Evolutionary conservation across 129 eudicot species (phyloP).

Genomic region (Cynara cardunculus): DNA sequence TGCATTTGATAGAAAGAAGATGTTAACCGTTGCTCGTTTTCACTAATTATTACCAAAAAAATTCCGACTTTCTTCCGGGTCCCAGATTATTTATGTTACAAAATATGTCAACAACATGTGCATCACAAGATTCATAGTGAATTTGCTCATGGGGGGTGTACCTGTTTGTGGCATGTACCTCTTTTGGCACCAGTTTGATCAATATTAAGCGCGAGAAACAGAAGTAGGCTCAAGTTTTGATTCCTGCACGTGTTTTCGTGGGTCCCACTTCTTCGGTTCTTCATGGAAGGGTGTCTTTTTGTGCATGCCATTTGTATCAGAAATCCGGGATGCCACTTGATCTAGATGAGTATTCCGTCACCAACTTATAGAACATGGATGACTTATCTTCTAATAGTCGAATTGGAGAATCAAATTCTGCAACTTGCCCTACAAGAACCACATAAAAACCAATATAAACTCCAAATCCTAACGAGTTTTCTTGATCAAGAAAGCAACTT

Average conservation of each 20-base stretch:
- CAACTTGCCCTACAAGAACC: constrained; percentile 67
- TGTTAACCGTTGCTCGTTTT: constrained; percentile 18
- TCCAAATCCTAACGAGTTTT: background rate
- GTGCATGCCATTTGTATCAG: constrained; percentile 19
- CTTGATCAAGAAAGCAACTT: background rate
- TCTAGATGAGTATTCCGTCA: constrained; percentile 77
- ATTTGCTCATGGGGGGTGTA: constrained; percentile 24
- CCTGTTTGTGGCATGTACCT: constrained; percentile 15
- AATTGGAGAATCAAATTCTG: constrained; percentile 81
- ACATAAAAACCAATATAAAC: background rate
- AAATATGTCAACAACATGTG: constrained; percentile 33
- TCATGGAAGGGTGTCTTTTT: constrained; percentile 2
- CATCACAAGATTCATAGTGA: constrained; percentile 22
- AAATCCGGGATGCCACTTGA: constrained; percentile 62
- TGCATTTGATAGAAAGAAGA: constrained; percentile 22
- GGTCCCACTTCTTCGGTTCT: constrained; percentile 22
- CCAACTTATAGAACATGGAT: constrained; percentile 82
- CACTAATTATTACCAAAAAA: constrained; percentile 30
- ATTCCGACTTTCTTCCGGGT: constrained; percentile 17
- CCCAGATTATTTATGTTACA: constrained; percentile 51
- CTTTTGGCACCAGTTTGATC: constrained; percentile 15
- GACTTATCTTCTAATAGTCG: constrained; percentile 69
- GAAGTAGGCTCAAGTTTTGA: constrained; percentile 14
- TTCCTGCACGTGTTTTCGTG: background rate
- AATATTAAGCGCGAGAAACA: constrained; percentile 19